Base-by-base conservation (phyloP, 2,329 filamentous ascomycete genomes). In the Aspergillus caelatus region DNA sequence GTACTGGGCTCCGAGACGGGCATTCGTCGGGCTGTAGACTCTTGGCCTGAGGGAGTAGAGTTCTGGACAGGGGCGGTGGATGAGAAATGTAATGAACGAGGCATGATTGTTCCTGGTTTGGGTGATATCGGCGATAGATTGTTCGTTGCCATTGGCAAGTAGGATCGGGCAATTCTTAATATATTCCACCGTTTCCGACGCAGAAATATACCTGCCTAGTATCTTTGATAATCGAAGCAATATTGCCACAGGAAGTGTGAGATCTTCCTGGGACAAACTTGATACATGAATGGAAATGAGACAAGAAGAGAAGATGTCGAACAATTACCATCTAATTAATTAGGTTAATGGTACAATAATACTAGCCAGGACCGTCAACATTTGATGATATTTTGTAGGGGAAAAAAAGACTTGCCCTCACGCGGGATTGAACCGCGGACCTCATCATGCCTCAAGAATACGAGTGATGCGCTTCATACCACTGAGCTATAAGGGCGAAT, bases 111-210 rank as follows among this genome's bases (percentile, higher is more conserved):
- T 81, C 94, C 94, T 0, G 94, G 94, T 0, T 73, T 97, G 67
- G 94, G 94, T 1, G 94, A 97, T 79, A 89, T 97, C 62, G 94
- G 94, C 1, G 94, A 98, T 80, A 83, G 94, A 57, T 78, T 98
- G 78, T 97, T 94, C 79, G 81, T 96, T 80, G 96, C 94, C 0
- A 86, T 94, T 76, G 94, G 93, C 26, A 97, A 96, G 77, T 96
- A 75, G 19, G 26, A 14, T 19, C 8, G n/a, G 28, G 26, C n/a
- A 23, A 30, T 52, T 21, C 1, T 34, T 21, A 3, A 23, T n/a
- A n/a, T 16, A 12, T 36, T 34, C 9, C 23, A 23, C 39, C 12
- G 19, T n/a, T 52, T 28, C 48, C 26, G 26, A 30, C 8, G 26
- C 48, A 52, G 16, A 2, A 19, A 52, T 19, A 8, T 5, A 52